phyloP scores from a whole-genome alignment of 768 basidiomycete species.

The Leccinum barrowsii region DNA sequence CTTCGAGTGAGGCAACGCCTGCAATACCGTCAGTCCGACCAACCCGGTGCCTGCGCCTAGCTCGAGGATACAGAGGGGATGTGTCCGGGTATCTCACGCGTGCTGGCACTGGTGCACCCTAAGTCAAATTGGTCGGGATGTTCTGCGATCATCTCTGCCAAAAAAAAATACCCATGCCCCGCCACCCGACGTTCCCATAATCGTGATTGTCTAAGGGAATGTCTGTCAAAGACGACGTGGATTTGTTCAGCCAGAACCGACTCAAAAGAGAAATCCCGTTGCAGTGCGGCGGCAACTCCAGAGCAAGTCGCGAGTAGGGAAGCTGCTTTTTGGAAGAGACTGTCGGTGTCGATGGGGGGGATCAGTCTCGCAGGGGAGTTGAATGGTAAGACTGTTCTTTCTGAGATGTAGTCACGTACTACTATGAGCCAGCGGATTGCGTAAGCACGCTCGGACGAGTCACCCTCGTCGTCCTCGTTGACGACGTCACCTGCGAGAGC shows the following conservation, averaged over 20 bases:
- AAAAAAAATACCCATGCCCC: conserved; percentile 63
- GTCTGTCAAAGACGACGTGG: conserved; percentile 59
- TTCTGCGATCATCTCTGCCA: conserved; percentile 69
- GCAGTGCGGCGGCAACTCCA: conserved; percentile 58
- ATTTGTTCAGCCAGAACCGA: conserved; percentile 16
- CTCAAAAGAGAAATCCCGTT: conserved; percentile 51
- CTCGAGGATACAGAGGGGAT: conserved; percentile 43
- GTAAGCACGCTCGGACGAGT: conserved; percentile 31
- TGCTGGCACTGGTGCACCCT: not conserved
- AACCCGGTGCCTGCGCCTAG: conserved; percentile 58
- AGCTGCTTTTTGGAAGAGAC: conserved; percentile 50
- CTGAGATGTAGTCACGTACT: too few species aligned
- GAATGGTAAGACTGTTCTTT: not conserved
- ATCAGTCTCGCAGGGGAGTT: not conserved
- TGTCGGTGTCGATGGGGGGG: conserved; percentile 26
- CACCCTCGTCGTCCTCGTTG: too few species aligned
- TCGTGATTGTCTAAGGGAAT: conserved; percentile 66
- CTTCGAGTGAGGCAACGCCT: not conserved
- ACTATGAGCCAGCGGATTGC: conserved; percentile 45
- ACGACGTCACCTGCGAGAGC: too few species aligned
- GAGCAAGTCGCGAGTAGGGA: conserved; percentile 62
- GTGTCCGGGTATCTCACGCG: not conserved
- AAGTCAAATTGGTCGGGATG: conserved; percentile 52
- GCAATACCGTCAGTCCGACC: conserved; percentile 39
- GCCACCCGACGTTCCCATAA: conserved; percentile 67